phyloP scores from a whole-genome alignment of 1,284 basidiomycete species.

The Cryptococcus neoformans region DNA sequence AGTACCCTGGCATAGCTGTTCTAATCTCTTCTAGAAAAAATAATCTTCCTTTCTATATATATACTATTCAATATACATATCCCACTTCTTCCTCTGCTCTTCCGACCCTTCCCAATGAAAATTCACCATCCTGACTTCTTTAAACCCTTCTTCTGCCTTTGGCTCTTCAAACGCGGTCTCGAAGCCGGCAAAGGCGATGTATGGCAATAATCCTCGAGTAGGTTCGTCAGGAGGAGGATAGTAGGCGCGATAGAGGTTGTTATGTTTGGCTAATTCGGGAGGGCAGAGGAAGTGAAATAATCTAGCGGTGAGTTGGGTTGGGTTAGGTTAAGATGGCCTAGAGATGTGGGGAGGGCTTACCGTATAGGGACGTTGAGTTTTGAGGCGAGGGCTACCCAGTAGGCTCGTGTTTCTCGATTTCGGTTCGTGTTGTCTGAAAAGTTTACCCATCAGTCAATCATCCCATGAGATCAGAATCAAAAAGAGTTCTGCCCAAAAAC shows the following conservation, averaged over 20 bases:
- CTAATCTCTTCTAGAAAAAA: no score
- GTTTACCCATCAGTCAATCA: neutral
- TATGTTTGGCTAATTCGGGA: conserved; percentile 78
- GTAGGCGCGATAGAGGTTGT: conserved; percentile 78
- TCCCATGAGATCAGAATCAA: neutral
- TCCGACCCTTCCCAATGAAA: conserved; percentile 74
- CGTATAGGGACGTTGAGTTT: conserved; percentile 58
- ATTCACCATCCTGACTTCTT: conserved; percentile 68
- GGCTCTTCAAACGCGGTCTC: conserved; percentile 66
- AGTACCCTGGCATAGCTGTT: no score
- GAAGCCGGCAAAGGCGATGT: conserved; percentile 62
- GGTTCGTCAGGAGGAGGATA: conserved; percentile 33
- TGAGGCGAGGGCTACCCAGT: conserved; percentile 66
- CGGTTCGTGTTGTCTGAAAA: conserved; percentile 82
- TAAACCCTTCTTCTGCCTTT: conserved; percentile 63
- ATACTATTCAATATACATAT: conserved; percentile 38
- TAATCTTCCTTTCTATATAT: conserved; percentile 4
- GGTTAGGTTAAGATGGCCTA: neutral
- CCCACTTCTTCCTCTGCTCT: conserved; percentile 68
- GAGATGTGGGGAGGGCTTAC: conserved; percentile 45
- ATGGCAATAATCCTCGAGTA: conserved; percentile 61
- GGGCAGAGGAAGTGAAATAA: conserved; percentile 71
- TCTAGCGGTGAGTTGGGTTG: conserved; percentile 46
- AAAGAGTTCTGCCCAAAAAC: neutral
- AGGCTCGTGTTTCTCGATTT: conserved; percentile 62